Conservation (phyloP, 257 asterid species). For the Solanum pinnatisectum region DNA sequence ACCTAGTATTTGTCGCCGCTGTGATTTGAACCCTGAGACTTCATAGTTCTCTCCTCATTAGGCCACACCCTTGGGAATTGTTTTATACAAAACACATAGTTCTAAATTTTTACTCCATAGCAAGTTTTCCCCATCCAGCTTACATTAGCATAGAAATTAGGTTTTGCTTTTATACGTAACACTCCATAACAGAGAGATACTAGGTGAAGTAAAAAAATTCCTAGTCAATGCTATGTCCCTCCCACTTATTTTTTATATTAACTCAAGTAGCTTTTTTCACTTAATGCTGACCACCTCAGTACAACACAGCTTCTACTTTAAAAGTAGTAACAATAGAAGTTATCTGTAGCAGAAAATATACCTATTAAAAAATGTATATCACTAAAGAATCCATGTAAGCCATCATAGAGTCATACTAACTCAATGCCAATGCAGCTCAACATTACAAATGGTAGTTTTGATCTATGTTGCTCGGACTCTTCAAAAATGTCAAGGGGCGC, state of each 20-base stretch:
- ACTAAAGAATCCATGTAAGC: neutral
- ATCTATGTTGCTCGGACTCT: neutral
- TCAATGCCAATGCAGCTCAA: neutral
- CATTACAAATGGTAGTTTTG: neutral
- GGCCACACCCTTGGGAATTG: neutral
- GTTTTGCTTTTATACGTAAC: neutral
- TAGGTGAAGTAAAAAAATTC: neutral
- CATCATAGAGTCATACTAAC: neutral
- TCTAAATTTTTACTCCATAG: neutral
- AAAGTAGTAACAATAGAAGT: neutral
- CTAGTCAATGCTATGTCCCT: neutral
- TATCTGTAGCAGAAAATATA: neutral
- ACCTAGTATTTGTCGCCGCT: neutral
- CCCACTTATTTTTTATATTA: neutral
- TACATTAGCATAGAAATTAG: neutral
- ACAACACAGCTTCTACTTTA: neutral
- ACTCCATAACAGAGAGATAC: neutral
- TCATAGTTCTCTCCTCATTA: neutral
- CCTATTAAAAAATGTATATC: neutral
- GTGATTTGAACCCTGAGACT: neutral
- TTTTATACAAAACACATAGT: neutral
- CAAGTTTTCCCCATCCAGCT: neutral
- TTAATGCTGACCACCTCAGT: neutral
- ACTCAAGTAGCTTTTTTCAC: neutral
- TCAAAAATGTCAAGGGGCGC: too few relatives aligned